Conservation (phyloP, 805 yeast genomes). For the Wickerhamomyces chaumierensis region DNA sequence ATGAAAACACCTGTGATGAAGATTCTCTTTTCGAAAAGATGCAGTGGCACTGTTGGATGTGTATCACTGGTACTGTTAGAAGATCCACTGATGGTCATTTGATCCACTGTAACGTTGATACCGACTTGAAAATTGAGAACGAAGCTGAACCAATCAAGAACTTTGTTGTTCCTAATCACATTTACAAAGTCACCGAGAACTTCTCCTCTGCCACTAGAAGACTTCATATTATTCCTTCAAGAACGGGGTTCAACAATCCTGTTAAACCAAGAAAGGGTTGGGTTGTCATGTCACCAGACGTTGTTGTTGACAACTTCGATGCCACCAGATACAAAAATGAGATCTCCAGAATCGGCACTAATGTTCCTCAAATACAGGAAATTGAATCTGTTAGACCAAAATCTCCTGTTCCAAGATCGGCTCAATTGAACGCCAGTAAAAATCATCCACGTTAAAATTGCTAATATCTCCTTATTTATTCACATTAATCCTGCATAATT, state of each 20-base stretch:
- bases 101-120: slow-evolving; percentile 86
- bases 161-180: slow-evolving; percentile 56
- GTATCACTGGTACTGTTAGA: slow-evolving; percentile 88
- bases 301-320: slow-evolving; percentile 58
- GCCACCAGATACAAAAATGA: slow-evolving; percentile 34
- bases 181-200: slow-evolving; percentile 80
- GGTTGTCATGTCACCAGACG: slow-evolving; percentile 84
- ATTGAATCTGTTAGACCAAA: slow-evolving; percentile 78
- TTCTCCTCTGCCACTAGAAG: slow-evolving; percentile 76
- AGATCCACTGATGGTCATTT: slow-evolving; percentile 74
- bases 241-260: slow-evolving; percentile 53
- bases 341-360: slow-evolving; percentile 32
- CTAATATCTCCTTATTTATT: too few species aligned
- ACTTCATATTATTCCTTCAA: slow-evolving; percentile 73
- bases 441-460: too few species aligned
- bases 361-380: slow-evolving; percentile 58
- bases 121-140: slow-evolving; percentile 71
- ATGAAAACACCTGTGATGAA: slow-evolving; percentile 29
- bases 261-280: slow-evolving; percentile 73
- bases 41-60: slow-evolving; percentile 98
- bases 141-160: slow-evolving; percentile 21
- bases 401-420: slow-evolving; percentile 40
- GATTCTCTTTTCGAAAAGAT: slow-evolving; percentile 48
- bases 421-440: not conserved
- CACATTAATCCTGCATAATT: too few species aligned